phyloP scores from a whole-genome alignment of 192 early-diverging fungal species.

The Paraglomus occultum region DNA sequence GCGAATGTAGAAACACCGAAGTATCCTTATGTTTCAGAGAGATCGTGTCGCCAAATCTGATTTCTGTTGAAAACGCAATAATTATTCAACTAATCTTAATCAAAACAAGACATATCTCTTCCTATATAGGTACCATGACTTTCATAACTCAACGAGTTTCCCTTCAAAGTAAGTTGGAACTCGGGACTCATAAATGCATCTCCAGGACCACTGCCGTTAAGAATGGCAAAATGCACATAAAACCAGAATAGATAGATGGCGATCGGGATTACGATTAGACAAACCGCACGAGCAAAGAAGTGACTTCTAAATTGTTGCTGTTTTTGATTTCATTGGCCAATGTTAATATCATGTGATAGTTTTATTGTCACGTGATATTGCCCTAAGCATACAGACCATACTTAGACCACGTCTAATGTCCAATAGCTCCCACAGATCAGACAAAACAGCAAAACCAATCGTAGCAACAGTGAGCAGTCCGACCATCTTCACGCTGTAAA shows the following conservation, averaged over 20 bases:
- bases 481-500: conserved; percentile 86
- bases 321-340: neutral
- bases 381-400: conserved; percentile 42
- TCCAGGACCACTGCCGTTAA: conserved; percentile 81
- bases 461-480: conserved; percentile 84
- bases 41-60: conserved; percentile 81
- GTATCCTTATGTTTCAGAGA: conserved; percentile 77
- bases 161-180: conserved; percentile 83
- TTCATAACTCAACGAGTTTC: conserved; percentile 69
- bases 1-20: conserved; percentile 77
- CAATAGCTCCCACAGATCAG: conserved; percentile 91
- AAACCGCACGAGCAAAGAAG: conserved; percentile 80
- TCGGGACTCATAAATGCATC: conserved; percentile 89
- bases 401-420: conserved; percentile 76
- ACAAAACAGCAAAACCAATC: conserved; percentile 79
- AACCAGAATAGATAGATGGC: conserved; percentile 83
- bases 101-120: conserved; percentile 26
- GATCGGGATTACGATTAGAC: conserved; percentile 80
- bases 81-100: conserved; percentile 38
- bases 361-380: neutral
- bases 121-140: conserved; percentile 4
- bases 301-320: conserved; percentile 70
- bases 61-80: conserved; percentile 42
- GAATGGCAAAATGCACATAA: conserved; percentile 86
- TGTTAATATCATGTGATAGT: neutral